These are phyloP conservation scores for Colletotrichum sp. DNA, from an alignment of 2,329 filamentous ascomycete species.

Conservation along the genomic window DNA sequence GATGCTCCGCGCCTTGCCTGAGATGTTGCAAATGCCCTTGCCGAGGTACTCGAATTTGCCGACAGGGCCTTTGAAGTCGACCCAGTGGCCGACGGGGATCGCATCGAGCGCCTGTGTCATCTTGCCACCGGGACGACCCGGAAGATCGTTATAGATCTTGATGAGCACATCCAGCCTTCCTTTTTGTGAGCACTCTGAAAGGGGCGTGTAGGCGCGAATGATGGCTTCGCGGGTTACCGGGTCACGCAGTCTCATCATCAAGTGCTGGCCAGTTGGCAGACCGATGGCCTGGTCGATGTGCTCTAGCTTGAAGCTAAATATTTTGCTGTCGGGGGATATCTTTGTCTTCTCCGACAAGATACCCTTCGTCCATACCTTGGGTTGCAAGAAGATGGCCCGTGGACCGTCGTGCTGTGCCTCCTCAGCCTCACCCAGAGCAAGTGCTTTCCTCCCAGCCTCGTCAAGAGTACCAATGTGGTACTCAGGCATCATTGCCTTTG, in stretches of 20 bases:
- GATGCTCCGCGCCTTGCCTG: slow-evolving; percentile 59
- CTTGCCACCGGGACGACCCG: slow-evolving; percentile 66
- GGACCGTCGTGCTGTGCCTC: slow-evolving; percentile 37
- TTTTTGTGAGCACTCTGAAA: slow-evolving; percentile 64
- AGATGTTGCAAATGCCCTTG: slow-evolving; percentile 65
- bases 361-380: slow-evolving; percentile 75
- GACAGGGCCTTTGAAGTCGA: slow-evolving; percentile 88
- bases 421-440: slow-evolving; percentile 51
- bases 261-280: slow-evolving; percentile 82
- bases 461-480: slow-evolving; percentile 86
- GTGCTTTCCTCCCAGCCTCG: slow-evolving; percentile 53
- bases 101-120: slow-evolving; percentile 83
- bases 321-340: slow-evolving; percentile 77
- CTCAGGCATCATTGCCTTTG: slow-evolving; percentile 84
- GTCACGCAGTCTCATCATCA: slow-evolving; percentile 82
- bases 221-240: slow-evolving; percentile 72
- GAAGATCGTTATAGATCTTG: slow-evolving; percentile 77
- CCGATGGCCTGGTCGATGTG: slow-evolving; percentile 73
- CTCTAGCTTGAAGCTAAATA: slow-evolving; percentile 82
- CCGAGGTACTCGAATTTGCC: slow-evolving; percentile 85
- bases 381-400: slow-evolving; percentile 70
- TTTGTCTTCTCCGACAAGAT: slow-evolving; percentile 69
- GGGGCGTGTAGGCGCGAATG: slow-evolving; percentile 86
- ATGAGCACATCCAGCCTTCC: slow-evolving; percentile 77
- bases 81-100: slow-evolving; percentile 71